Evolutionary conservation across 768 basidiomycete species (phyloP).

Genomic region (Leccinum uliginosum): DNA sequence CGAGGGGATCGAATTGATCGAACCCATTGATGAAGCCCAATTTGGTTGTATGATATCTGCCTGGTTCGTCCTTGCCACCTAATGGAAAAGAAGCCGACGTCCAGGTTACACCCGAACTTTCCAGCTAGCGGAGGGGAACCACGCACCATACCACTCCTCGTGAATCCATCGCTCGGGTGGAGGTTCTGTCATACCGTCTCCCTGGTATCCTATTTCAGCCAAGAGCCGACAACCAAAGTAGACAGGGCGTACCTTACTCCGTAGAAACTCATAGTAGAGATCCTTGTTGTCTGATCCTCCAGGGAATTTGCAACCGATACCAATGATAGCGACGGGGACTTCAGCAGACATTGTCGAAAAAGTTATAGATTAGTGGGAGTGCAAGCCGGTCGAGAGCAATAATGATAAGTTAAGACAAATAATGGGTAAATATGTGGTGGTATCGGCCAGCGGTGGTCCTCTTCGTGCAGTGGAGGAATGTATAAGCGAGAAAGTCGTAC

Average conservation of each 20-base stretch:
- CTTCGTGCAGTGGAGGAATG: background rate
- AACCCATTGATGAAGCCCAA: constrained; percentile 29
- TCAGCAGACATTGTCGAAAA: constrained; percentile 26
- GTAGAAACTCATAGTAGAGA: constrained; percentile 27
- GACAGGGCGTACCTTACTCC: constrained; percentile 21
- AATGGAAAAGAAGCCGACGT: background rate
- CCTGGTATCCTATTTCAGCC: constrained; percentile 8
- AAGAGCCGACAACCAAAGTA: background rate
- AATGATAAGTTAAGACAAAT: background rate
- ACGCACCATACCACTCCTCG: constrained; percentile 30
- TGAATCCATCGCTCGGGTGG: constrained; percentile 28
- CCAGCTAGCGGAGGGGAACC: background rate
- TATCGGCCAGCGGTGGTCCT: background rate
- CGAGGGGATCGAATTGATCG: constrained; percentile 32
- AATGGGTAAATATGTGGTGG: background rate
- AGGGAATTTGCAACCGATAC: constrained; percentile 32
- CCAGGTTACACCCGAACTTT: background rate
- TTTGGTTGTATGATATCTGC: constrained; percentile 27
- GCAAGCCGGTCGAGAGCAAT: background rate
- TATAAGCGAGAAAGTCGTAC: background rate
- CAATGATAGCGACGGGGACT: constrained; percentile 27
- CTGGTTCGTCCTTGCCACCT: constrained; percentile 31
- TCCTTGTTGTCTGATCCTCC: constrained; percentile 30
- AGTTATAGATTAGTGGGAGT: background rate
- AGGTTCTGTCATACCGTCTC: constrained; percentile 28